Conservation (phyloP, 2,329 filamentous ascomycete genomes). For the Bipolaris oryzae region DNA sequence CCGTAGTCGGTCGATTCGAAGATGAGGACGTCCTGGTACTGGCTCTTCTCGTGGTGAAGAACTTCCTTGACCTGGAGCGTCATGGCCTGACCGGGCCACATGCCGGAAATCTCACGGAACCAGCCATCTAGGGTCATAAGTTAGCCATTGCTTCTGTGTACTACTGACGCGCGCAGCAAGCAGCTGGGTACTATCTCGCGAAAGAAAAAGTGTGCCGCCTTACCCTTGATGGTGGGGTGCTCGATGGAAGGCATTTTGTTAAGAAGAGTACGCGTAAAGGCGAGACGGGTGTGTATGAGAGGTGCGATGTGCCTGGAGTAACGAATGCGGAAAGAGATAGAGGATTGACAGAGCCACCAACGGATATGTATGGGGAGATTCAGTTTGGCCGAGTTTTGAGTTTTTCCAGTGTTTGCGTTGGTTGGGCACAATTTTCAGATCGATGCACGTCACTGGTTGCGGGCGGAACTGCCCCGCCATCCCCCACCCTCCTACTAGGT, state of each 20-base stretch:
- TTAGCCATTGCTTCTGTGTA: not conserved
- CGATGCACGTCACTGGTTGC: constrained; percentile 32
- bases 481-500: constrained; percentile 11
- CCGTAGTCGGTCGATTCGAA: constrained; percentile 98
- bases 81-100: constrained; percentile 99
- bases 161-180: not conserved
- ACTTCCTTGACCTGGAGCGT: constrained; percentile 89
- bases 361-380: constrained; percentile 31
- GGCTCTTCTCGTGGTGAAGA: constrained; percentile 97
- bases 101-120: constrained; percentile 98
- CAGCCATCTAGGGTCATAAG: constrained; percentile 79
- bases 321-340: constrained; percentile 15
- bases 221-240: constrained; percentile 79
- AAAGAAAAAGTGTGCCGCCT: constrained; percentile 3
- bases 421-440: constrained; percentile 19
- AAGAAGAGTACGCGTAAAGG: constrained; percentile 7
- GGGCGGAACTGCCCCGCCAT: constrained; percentile 20
- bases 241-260: constrained; percentile 70
- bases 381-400: constrained; percentile 30
- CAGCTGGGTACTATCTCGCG: not conserved
- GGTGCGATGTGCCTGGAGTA: not conserved
- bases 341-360: constrained; percentile 18
- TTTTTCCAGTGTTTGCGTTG: constrained; percentile 14
- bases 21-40: constrained; percentile 98
- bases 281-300: constrained; percentile 2